Evolutionary conservation across 108 stramenopile species (phyloP).

Genomic region (Pseudonitzschia multiseries): DNA sequence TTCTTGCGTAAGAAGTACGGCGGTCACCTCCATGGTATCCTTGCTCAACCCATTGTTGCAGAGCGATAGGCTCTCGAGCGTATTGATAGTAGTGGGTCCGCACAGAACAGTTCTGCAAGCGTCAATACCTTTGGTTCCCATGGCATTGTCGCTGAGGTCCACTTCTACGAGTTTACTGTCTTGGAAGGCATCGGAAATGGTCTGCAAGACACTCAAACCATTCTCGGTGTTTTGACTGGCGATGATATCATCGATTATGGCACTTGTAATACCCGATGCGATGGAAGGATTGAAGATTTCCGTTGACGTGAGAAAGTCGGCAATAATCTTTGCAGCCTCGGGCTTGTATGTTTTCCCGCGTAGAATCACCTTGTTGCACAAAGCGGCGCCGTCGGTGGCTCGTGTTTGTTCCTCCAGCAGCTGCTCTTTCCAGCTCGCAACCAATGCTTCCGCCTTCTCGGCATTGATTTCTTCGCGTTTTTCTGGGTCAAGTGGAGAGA

Average conservation of each 20-base stretch:
- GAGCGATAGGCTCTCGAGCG: conserved; percentile 21
- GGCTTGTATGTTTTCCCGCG: neutral
- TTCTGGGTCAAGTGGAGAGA: neutral
- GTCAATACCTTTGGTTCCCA: conserved; percentile 30
- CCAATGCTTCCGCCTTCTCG: neutral
- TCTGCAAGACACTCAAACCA: conserved; percentile 26
- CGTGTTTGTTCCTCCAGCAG: neutral
- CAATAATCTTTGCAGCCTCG: conserved; percentile 1
- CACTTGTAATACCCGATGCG: conserved; percentile 8
- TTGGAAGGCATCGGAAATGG: conserved; percentile 21
- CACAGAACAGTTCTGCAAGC: conserved; percentile 18
- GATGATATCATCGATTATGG: conserved; percentile 35
- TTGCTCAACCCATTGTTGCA: conserved; percentile 28
- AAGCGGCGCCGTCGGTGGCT: neutral
- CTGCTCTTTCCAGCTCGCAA: conserved; percentile 2
- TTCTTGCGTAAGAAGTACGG: neutral
- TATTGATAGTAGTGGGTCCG: neutral
- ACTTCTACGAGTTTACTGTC: conserved; percentile 19
- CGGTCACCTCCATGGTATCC: conserved; percentile 22
- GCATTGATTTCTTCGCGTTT: conserved; percentile 5
- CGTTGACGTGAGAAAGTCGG: conserved; percentile 6
- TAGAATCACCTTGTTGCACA: conserved; percentile 9
- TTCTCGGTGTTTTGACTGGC: conserved; percentile 26
- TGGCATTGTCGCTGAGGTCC: conserved; percentile 41
- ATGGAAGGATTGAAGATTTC: neutral